A percentile compares a stretch with the other conserved stretches of the same genome.
Conservation (phyloP, 805 yeast species). For the Saccharomycopsis selenospora region DNA sequence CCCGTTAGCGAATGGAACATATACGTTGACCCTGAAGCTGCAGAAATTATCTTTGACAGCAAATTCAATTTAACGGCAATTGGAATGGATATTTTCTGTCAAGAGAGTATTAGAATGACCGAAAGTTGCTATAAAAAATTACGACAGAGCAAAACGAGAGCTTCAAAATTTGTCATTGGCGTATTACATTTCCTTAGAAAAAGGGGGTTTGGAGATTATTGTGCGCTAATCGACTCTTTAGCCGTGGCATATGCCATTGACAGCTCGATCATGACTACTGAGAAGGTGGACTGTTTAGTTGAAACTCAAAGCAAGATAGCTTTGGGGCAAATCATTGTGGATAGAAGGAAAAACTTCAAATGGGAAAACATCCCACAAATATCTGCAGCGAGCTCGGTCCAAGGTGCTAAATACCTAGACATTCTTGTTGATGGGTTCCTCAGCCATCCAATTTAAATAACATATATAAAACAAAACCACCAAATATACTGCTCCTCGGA, state of each 20-base stretch:
- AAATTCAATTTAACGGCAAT: slow-evolving; percentile 1
- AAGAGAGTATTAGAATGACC: slow-evolving; percentile 1
- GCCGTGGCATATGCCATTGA: slow-evolving; percentile 1
- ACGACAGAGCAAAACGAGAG: neutral
- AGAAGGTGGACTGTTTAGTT: neutral
- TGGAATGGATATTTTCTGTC: slow-evolving; percentile 1
- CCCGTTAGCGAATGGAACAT: neutral
- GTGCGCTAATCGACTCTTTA: slow-evolving; percentile 1
- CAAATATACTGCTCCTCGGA: too few relatives aligned
- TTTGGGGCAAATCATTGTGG: neutral
- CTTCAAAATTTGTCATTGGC: neutral
- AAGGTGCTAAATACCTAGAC: neutral
- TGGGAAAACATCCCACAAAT: slow-evolving; percentile 3
- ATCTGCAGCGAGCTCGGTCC: neutral
- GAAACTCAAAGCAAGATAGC: slow-evolving; percentile 1
- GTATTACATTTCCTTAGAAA: neutral
- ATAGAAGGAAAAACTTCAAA: slow-evolving; percentile 1
- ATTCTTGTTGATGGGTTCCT: neutral
- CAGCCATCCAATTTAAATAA: neutral
- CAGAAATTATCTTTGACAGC: neutral
- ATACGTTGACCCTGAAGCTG: neutral
- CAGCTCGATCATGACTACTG: neutral
- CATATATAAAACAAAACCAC: too few relatives aligned
- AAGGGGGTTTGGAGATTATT: slow-evolving; percentile 2
- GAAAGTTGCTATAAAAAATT: slow-evolving; percentile 2